Conservation (phyloP, 331 rosid species). For the Malus hybrid region DNA sequence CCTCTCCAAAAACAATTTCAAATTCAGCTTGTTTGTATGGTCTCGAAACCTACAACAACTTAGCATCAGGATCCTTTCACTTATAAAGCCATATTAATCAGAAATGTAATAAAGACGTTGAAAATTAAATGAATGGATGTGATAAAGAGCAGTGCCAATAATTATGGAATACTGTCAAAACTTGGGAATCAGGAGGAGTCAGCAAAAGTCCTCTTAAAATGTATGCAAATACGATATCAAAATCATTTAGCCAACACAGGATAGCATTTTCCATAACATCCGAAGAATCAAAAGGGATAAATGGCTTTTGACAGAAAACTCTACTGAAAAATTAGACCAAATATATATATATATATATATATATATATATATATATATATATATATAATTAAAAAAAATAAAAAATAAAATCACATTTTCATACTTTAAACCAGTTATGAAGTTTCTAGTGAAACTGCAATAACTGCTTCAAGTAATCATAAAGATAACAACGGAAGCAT, state of each 20-base stretch:
- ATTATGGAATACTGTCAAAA: not conserved
- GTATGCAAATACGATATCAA: not conserved
- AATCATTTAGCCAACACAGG: not conserved
- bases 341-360: not conserved
- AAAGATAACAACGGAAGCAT: not conserved
- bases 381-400: too few species aligned
- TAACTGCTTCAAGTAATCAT: not conserved
- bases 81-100: not conserved
- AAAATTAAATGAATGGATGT: not conserved
- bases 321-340: not conserved
- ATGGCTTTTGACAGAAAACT: not conserved
- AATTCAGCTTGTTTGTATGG: slow-evolving; percentile 97
- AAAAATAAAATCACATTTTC: not conserved
- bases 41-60: slow-evolving; percentile 73
- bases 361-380: not conserved
- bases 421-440: not conserved
- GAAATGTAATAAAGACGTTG: not conserved
- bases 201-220: not conserved
- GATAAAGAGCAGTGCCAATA: not conserved
- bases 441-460: not conserved
- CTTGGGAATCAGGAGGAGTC: not conserved
- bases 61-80: slow-evolving; percentile 16
- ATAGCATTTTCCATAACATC: not conserved
- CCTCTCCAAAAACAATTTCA: slow-evolving; percentile 95
- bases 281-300: not conserved